These are phyloP conservation scores for Fusarium sp. DNA, from an alignment of 2,329 filamentous ascomycete species.

Conservation along the genomic window DNA sequence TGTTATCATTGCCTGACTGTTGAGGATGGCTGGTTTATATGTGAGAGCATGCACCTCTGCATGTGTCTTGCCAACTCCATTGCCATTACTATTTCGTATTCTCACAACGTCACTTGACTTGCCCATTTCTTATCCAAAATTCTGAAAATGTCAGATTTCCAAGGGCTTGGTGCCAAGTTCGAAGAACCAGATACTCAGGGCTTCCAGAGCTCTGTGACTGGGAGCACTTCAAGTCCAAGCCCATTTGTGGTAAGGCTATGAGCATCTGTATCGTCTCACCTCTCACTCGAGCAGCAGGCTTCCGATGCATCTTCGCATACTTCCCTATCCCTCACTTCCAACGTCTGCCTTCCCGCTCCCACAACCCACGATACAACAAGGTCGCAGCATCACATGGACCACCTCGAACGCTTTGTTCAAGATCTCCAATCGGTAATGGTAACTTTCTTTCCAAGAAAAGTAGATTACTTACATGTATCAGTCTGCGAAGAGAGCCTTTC, in stretches of 20 bases:
- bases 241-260: constrained; percentile 38
- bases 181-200: constrained; percentile 27
- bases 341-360: constrained; percentile 34
- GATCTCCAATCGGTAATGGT: constrained; percentile 36
- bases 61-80: background rate
- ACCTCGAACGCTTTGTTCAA: constrained; percentile 34
- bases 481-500: constrained; percentile 40
- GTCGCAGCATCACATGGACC: constrained; percentile 41
- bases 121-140: background rate
- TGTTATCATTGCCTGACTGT: background rate
- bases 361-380: constrained; percentile 42
- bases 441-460: too few species aligned
- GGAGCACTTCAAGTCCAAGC: constrained; percentile 37
- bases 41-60: background rate
- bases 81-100: background rate
- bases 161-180: constrained; percentile 39
- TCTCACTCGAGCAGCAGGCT: constrained; percentile 36
- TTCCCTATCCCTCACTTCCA: constrained; percentile 37
- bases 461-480: constrained; percentile 16
- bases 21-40: constrained; percentile 19
- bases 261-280: background rate
- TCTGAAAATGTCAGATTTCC: constrained; percentile 35
- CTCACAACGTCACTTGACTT: background rate
- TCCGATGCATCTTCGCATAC: constrained; percentile 42
- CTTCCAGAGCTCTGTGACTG: constrained; percentile 40